Conservation (phyloP, 257 asterid species). For the Nyctanthes arbortristis region DNA sequence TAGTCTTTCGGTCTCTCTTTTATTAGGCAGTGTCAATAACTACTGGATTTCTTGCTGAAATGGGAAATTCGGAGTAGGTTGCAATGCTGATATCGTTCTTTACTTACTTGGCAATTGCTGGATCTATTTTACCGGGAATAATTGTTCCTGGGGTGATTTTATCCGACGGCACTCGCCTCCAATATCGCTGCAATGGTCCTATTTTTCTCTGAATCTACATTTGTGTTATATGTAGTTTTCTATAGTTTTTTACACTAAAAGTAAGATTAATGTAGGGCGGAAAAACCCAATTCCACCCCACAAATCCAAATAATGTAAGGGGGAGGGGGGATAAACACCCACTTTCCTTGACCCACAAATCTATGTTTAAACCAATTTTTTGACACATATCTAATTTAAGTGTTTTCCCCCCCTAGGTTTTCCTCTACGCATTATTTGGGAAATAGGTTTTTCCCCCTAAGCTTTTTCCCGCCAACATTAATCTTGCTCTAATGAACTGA, state of each 20-base stretch:
- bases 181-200: constrained; percentile 83
- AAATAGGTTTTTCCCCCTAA: too few relatives aligned
- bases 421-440: too few relatives aligned
- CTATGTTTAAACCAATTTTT: too few relatives aligned
- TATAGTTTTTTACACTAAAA: background rate
- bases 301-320: too few relatives aligned
- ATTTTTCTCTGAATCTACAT: background rate
- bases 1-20: constrained; percentile 25
- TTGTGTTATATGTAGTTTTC: constrained; percentile 9
- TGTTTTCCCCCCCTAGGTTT: too few relatives aligned
- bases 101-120: constrained; percentile 67
- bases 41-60: constrained; percentile 2
- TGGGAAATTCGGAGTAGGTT: constrained; percentile 35
- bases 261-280: too few relatives aligned
- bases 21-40: background rate
- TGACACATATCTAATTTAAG: too few relatives aligned
- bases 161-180: constrained; percentile 76
- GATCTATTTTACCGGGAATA: constrained; percentile 84
- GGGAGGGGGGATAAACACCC: too few relatives aligned
- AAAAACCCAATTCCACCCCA: too few relatives aligned
- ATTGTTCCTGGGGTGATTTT: constrained; percentile 65
- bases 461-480: too few relatives aligned
- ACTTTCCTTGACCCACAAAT: too few relatives aligned
- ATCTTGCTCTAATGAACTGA: too few relatives aligned
- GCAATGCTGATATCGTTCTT: constrained; percentile 57